Percentiles rank a stretch among this genome's conserved stretches.
Conservation (phyloP, 768 basidiomycete genomes). For the Naganishia vishniacii region DNA sequence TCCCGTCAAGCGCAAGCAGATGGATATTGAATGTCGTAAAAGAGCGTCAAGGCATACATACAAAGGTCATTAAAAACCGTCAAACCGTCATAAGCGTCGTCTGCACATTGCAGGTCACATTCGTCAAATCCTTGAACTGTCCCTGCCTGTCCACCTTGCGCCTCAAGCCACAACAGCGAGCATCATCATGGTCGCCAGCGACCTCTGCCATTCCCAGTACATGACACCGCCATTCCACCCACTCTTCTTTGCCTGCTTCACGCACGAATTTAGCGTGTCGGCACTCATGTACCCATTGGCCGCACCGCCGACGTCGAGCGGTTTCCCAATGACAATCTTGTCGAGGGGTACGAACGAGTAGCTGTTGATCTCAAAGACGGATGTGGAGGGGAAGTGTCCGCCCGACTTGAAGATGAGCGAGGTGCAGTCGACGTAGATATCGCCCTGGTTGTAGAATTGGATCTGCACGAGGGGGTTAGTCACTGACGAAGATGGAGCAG, state of each 20-base stretch:
- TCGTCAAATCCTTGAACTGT: background rate
- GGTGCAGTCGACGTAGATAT: constrained; percentile 37
- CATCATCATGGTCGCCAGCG: constrained; percentile 8
- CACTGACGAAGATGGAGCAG: constrained; percentile 8
- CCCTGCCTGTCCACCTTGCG: background rate
- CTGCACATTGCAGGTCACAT: too few relatives aligned
- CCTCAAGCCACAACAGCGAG: background rate
- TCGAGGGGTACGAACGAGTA: constrained; percentile 56
- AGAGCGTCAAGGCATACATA: background rate
- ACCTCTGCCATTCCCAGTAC: constrained; percentile 47
- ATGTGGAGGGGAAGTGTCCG: constrained; percentile 59
- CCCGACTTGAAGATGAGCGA: constrained; percentile 59
- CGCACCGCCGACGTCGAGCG: constrained; percentile 55
- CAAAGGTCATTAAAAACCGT: background rate
- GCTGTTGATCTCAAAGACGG: constrained; percentile 60
- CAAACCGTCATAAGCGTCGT: background rate
- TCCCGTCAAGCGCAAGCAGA: too few relatives aligned
- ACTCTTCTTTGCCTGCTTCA: constrained; percentile 57
- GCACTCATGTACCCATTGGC: constrained; percentile 60
- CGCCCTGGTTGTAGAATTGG: constrained; percentile 49
- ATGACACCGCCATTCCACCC: constrained; percentile 58
- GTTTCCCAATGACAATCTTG: constrained; percentile 75
- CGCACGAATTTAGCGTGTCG: constrained; percentile 58
- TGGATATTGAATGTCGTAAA: background rate
- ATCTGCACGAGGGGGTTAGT: constrained; percentile 29